Percentiles rank a stretch among this genome's conserved stretches.
Conservation (phyloP, 1,284 basidiomycete species). For the Heliocybe sulcata region DNA sequence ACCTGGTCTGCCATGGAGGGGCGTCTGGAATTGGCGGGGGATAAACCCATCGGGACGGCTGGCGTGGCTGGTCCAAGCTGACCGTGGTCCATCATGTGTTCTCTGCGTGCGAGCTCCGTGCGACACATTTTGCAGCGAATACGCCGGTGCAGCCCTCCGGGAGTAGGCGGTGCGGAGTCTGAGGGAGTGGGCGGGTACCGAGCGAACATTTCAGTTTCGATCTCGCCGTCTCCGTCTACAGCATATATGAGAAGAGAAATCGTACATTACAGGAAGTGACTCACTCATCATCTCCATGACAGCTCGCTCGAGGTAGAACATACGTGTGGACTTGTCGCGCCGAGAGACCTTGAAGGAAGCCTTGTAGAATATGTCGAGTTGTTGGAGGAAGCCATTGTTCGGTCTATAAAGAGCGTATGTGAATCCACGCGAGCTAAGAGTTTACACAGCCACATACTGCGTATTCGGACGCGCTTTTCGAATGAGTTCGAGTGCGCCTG, state of each 20-base stretch:
- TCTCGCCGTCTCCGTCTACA: slow-evolving; percentile 64
- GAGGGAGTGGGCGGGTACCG: slow-evolving; percentile 62
- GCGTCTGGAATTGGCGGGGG: slow-evolving; percentile 32
- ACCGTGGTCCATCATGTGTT: slow-evolving; percentile 90
- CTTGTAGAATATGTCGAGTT: slow-evolving; percentile 72
- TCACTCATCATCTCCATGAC: slow-evolving; percentile 72
- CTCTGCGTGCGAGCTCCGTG: slow-evolving; percentile 76
- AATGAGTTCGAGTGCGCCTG: slow-evolving; percentile 65
- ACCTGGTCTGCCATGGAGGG: slow-evolving; percentile 11
- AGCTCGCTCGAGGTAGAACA: slow-evolving; percentile 77
- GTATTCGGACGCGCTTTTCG: slow-evolving; percentile 55
- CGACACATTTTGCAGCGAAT: slow-evolving; percentile 90
- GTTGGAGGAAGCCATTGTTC: slow-evolving; percentile 70
- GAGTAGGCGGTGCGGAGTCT: slow-evolving; percentile 54
- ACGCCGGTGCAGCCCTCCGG: slow-evolving; percentile 45
- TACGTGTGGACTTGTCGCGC: slow-evolving; percentile 62
- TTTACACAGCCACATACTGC: slow-evolving; percentile 46
- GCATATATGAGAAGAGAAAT: slow-evolving; percentile 2
- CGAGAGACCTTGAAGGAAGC: slow-evolving; percentile 65
- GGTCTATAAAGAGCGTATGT: slow-evolving; percentile 41
- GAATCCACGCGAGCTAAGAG: neutral
- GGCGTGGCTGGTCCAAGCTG: slow-evolving; percentile 64
- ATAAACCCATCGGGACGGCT: slow-evolving; percentile 26
- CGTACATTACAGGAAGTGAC: slow-evolving; percentile 17
- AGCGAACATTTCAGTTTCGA: slow-evolving; percentile 69